Percentiles rank a stretch among this genome's conserved stretches.
phyloP scores from a whole-genome alignment of 768 basidiomycete genomes.

The Podaxis sp. region DNA sequence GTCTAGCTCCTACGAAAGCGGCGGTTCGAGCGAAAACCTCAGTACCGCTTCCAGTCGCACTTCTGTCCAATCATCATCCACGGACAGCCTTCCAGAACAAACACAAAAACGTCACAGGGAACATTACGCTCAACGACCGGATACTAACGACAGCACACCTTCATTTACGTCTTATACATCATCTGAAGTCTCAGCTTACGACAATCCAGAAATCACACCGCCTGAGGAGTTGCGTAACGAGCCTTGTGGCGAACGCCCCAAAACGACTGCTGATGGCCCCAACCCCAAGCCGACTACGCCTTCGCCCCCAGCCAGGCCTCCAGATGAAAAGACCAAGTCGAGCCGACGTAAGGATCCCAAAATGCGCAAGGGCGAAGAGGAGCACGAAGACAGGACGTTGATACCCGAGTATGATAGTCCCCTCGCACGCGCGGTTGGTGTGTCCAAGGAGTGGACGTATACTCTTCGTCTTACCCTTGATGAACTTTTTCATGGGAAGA shows the following conservation, averaged over 20 bases:
- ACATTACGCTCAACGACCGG: background rate
- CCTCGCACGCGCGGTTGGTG: conserved; percentile 38
- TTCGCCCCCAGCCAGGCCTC: background rate
- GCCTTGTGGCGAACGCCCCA: background rate
- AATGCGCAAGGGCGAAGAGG: background rate
- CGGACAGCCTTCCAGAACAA: background rate
- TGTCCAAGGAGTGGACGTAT: conserved; percentile 64
- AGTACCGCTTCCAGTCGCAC: background rate
- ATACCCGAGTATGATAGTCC: conserved; percentile 25
- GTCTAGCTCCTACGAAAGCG: background rate
- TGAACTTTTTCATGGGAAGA: conserved; percentile 57
- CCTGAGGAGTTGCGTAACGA: background rate
- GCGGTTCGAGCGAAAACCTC: background rate
- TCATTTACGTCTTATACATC: conserved; percentile 1
- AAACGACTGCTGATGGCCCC: too few species aligned
- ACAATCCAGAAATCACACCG: conserved; percentile 4
- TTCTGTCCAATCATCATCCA: background rate
- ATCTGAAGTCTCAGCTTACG: conserved; percentile 5
- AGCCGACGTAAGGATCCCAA: conserved; percentile 4
- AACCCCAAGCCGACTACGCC: background rate
- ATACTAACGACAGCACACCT: background rate
- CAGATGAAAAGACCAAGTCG: background rate
- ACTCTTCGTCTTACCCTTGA: conserved; percentile 62
- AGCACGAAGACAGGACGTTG: conserved; percentile 1
- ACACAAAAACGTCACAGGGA: background rate